Conservation (phyloP, 208 protist species). For the Leishmania aethiopica region DNA sequence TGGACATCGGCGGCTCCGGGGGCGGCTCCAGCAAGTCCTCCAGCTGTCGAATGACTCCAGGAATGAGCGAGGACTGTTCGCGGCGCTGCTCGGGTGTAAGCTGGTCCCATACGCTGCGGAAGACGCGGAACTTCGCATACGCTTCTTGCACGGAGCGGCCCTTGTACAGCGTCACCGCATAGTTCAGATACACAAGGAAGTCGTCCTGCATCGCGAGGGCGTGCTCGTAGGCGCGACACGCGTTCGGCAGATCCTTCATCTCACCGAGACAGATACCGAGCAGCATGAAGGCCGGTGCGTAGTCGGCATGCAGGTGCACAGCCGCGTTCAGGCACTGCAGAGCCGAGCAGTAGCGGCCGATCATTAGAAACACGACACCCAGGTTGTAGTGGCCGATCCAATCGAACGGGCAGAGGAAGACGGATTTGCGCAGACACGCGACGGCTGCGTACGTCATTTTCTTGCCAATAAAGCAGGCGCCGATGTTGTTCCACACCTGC, state of each 20-base stretch:
- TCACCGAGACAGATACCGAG: constrained; percentile 93
- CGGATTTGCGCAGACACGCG: constrained; percentile 94
- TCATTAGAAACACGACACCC: constrained; percentile 91
- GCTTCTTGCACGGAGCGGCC: constrained; percentile 46
- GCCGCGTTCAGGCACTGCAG: constrained; percentile 95
- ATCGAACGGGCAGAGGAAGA: constrained; percentile 94
- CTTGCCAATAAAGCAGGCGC: constrained; percentile 97
- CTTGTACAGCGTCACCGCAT: constrained; percentile 88
- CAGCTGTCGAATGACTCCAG: constrained; percentile 29
- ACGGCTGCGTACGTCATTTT: constrained; percentile 93
- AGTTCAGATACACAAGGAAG: constrained; percentile 92
- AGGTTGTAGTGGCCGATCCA: constrained; percentile 97
- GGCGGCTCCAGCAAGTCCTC: constrained; percentile 15
- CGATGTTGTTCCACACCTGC: constrained; percentile 98
- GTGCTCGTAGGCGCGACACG: constrained; percentile 90
- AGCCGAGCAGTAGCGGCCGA: constrained; percentile 93
- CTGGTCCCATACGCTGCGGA: constrained; percentile 47
- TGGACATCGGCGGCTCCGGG: not conserved
- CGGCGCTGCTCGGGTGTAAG: constrained; percentile 36
- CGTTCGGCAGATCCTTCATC: constrained; percentile 95
- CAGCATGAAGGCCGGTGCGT: constrained; percentile 92
- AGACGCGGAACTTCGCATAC: constrained; percentile 47
- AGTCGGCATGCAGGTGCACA: constrained; percentile 86
- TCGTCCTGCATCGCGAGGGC: constrained; percentile 87
- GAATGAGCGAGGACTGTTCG: constrained; percentile 35